Evolutionary conservation across 1,284 basidiomycete genomes (phyloP), one percentile per base, ranked within the genome.

Genomic region (Melampsora americana): DNA sequence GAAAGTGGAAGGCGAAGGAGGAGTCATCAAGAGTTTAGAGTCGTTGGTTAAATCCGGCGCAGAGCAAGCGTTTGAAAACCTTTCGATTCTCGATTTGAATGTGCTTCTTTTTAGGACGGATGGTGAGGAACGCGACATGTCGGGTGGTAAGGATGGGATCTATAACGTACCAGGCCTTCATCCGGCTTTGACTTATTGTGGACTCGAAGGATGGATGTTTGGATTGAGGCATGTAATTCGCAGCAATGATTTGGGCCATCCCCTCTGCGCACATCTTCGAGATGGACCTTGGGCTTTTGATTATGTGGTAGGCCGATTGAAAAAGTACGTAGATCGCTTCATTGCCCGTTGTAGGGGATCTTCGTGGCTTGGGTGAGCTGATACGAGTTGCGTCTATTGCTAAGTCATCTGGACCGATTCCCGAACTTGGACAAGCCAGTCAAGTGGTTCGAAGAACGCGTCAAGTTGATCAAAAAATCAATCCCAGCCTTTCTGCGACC

Each of bases 201-300:
- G 94, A 35, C 83, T 97, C 67, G 92, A 97, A 82, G 95, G 94
- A 0, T 97, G 93, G 92, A 96, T 97, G 92, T 88, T 90, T 78
- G 89, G 89, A 0, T 84, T 97, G 69, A 86, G 88, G 56, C 87
- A 89, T 77, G 88, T 96, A 81, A 93, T 94, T 87, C 85, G 86
- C 78, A 87, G 88, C 81, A 97, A 96, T 82, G 93, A 97, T 81
- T 86, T 97, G 7, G 94, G 95, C 0, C 93, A 96, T 82, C 87
- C 93, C 0, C 86, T 97, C 5, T 95, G 92, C 80, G 89, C 86
- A 11, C 92, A 97, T 82, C 83, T 97, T 73, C 87, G 95, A 77
- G 86, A 90, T 65, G 94, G 95, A 6, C 86, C 86, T 14, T 97
- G 95, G 94, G 90, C 94, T 2, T 84, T 95, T 79, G 92, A 95